phyloP scores from a whole-genome alignment of 2,329 filamentous ascomycete genomes.

The Diaporthe destruens region DNA sequence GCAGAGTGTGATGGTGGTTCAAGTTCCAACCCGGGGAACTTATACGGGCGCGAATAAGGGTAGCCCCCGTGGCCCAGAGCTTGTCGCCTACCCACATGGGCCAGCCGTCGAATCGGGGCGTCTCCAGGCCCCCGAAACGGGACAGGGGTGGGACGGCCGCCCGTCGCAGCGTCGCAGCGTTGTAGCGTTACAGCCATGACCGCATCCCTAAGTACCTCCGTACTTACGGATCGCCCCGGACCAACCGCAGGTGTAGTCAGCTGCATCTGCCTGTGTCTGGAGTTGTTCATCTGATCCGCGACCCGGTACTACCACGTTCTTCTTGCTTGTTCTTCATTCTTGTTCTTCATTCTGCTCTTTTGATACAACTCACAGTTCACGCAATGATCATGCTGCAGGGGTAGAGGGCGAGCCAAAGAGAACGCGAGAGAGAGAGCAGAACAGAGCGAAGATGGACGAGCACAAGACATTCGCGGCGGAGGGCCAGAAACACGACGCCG shows the following conservation, averaged over 20 bases:
- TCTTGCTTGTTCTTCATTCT: neutral
- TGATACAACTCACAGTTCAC: neutral
- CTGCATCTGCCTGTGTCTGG: neutral
- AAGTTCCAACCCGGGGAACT: no score
- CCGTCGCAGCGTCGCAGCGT: no score
- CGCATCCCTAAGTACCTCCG: no score
- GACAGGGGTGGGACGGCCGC: no score
- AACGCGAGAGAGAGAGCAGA: neutral
- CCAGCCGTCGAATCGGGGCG: conserved; percentile 23
- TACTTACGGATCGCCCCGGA: no score
- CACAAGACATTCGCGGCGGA: neutral
- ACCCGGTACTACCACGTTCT: neutral
- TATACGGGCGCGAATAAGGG: neutral
- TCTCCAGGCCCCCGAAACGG: conserved; percentile 22
- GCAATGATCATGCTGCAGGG: neutral
- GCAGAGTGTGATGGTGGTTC: no score
- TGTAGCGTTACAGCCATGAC: neutral
- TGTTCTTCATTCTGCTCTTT: neutral
- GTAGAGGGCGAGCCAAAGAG: neutral
- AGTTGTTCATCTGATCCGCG: neutral
- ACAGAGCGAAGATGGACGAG: neutral
- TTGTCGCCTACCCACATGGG: neutral
- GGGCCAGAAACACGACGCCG: neutral
- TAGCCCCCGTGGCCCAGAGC: conserved; percentile 1
- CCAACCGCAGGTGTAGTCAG: neutral